A percentile compares a stretch with the other conserved stretches of the same genome.
Conservation (phyloP, 2,329 filamentous ascomycete species). For the Uncinocarpus reesii region DNA sequence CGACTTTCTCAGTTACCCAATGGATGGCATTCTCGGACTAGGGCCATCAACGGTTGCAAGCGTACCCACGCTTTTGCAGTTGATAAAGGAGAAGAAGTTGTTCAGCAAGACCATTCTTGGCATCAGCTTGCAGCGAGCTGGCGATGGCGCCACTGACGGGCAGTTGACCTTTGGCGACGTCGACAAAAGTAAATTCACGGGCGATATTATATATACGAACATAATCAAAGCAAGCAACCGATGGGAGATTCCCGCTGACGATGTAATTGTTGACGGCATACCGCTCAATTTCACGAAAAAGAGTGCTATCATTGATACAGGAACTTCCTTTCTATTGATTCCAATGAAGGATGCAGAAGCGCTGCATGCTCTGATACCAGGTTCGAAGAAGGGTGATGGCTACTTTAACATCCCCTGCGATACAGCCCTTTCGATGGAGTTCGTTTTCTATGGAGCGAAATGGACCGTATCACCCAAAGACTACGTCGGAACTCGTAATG, state of each 20-base stretch:
- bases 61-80: slow-evolving; percentile 53
- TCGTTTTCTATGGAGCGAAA: slow-evolving; percentile 57
- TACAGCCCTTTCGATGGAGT: slow-evolving; percentile 48
- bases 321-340: slow-evolving; percentile 69
- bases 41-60: slow-evolving; percentile 51
- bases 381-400: slow-evolving; percentile 46
- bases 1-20: slow-evolving; percentile 67
- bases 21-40: slow-evolving; percentile 78
- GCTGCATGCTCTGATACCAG: slow-evolving; percentile 59
- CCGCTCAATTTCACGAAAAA: slow-evolving; percentile 45
- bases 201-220: slow-evolving; percentile 56
- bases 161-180: slow-evolving; percentile 66
- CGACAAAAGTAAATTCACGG: slow-evolving; percentile 56
- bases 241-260: slow-evolving; percentile 65
- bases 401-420: slow-evolving; percentile 66
- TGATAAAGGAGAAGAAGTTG: slow-evolving; percentile 46
- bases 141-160: slow-evolving; percentile 58
- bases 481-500: slow-evolving; percentile 44
- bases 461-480: slow-evolving; percentile 61
- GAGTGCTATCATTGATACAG: slow-evolving; percentile 69
- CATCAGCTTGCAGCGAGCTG: slow-evolving; percentile 57
- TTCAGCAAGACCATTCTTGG: slow-evolving; percentile 59
- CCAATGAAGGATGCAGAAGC: slow-evolving; percentile 55
- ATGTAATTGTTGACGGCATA: slow-evolving; percentile 52
- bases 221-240: slow-evolving; percentile 45